These are phyloP conservation scores for Metarhizium rileyi DNA, from an alignment of 2,329 filamentous ascomycete species.

Conservation along the genomic window DNA sequence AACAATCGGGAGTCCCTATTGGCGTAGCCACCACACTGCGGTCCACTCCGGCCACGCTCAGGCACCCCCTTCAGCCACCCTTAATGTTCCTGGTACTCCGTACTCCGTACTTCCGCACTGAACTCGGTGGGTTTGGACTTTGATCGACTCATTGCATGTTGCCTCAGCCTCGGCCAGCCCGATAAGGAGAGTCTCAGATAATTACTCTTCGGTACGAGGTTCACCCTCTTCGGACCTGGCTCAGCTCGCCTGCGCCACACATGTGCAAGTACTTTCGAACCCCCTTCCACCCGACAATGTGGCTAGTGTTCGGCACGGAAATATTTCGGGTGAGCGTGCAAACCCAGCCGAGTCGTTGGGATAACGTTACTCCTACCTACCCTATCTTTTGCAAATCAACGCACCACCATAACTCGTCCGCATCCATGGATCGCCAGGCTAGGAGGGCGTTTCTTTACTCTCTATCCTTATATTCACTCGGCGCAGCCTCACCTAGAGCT, in stretches of 20 bases:
- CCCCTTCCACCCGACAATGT: neutral
- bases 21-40: neutral
- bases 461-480: too few relatives aligned
- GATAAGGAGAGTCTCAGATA: neutral
- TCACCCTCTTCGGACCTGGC: too few relatives aligned
- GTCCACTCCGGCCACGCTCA: conserved; percentile 1
- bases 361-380: too few relatives aligned
- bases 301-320: neutral
- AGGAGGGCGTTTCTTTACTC: too few relatives aligned
- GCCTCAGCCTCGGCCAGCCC: neutral
- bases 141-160: too few relatives aligned
- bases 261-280: neutral
- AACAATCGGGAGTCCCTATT: conserved; percentile 8
- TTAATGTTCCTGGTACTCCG: neutral
- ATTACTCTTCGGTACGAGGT: too few relatives aligned
- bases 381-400: too few relatives aligned
- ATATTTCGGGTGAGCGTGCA: neutral
- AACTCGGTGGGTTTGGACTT: neutral
- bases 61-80: neutral
- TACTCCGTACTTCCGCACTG: neutral
- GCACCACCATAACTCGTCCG: too few relatives aligned
- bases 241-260: neutral
- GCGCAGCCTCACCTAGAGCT: too few relatives aligned
- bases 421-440: too few relatives aligned
- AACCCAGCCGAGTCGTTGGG: too few relatives aligned